A percentile compares a stretch with the other conserved stretches of the same genome.
Evolutionary conservation across 164 flowering plant species (phyloP).

Genomic region (Malania oleifera): DNA sequence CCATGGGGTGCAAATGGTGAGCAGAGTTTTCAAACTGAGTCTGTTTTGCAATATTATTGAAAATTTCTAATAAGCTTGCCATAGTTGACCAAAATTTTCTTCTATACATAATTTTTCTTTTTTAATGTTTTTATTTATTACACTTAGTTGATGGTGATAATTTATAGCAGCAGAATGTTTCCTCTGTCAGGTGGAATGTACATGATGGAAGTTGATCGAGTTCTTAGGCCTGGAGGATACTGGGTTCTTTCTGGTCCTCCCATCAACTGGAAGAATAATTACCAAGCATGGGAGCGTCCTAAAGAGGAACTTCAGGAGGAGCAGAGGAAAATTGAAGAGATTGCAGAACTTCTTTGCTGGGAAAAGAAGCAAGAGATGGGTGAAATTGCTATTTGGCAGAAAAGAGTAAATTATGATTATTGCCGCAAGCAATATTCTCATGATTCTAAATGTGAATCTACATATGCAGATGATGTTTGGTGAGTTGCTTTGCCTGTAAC

Average conservation of each 20-base stretch:
- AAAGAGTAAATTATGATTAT: constrained; percentile 23
- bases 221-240: constrained; percentile 52
- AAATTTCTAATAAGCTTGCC: neutral
- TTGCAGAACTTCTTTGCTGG: constrained; percentile 49
- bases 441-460: constrained; percentile 23
- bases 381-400: constrained; percentile 47
- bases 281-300: constrained; percentile 41
- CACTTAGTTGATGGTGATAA: neutral
- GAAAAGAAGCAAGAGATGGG: constrained; percentile 47
- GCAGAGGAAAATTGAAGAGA: constrained; percentile 39
- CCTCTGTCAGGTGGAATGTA: constrained; percentile 44
- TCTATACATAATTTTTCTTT: no score
- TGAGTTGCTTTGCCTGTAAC: constrained; percentile 8
- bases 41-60: no score
- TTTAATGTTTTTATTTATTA: neutral
- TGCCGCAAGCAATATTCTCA: constrained; percentile 20
- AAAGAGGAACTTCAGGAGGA: constrained; percentile 44
- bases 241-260: constrained; percentile 58
- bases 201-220: constrained; percentile 55
- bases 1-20: constrained; percentile 49
- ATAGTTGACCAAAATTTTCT: neutral
- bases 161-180: neutral
- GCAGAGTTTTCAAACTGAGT: constrained; percentile 4
- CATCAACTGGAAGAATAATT: constrained; percentile 38
- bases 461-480: constrained; percentile 40